Conservation (phyloP, 495 filamentous ascomycete species). For the Aspergillus nanangensis region DNA sequence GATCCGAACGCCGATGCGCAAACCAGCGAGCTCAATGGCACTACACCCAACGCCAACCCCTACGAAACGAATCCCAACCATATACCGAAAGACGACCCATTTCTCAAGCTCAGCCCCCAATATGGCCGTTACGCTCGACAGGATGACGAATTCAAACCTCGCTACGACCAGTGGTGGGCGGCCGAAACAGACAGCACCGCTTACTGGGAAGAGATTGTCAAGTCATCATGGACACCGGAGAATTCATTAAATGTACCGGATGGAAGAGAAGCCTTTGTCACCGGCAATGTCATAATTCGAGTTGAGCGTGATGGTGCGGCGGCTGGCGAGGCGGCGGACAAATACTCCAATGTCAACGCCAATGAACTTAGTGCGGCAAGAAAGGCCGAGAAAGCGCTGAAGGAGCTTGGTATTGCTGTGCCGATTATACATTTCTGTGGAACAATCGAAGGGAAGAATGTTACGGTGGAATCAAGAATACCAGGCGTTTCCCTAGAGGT, state of each 20-base stretch:
- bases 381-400: slow-evolving; percentile 34
- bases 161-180: slow-evolving; percentile 30
- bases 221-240: slow-evolving; percentile 25
- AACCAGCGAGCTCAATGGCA: slow-evolving; percentile 25
- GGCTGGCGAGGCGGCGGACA: slow-evolving; percentile 21
- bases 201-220: slow-evolving; percentile 35
- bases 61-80: slow-evolving; percentile 33
- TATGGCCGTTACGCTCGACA: slow-evolving; percentile 41
- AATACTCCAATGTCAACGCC: slow-evolving; percentile 56
- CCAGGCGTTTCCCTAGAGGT: slow-evolving; percentile 41
- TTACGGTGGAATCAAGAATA: slow-evolving; percentile 39
- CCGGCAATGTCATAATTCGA: slow-evolving; percentile 35
- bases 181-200: slow-evolving; percentile 23
- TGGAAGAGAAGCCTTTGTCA: slow-evolving; percentile 32
- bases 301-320: slow-evolving; percentile 28
- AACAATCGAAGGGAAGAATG: slow-evolving; percentile 35
- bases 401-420: slow-evolving; percentile 30
- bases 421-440: slow-evolving; percentile 38
- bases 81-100: slow-evolving; percentile 35
- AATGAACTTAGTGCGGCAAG: slow-evolving; percentile 36
- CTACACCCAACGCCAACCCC: slow-evolving; percentile 15
- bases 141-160: slow-evolving; percentile 36
- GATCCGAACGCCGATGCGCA: slow-evolving; percentile 17
- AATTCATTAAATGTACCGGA: slow-evolving; percentile 32
- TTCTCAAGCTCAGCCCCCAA: slow-evolving; percentile 28